Evolutionary conservation across 73 alveolate genomes (phyloP).

Genomic region (Tetrahymena elliotti): DNA sequence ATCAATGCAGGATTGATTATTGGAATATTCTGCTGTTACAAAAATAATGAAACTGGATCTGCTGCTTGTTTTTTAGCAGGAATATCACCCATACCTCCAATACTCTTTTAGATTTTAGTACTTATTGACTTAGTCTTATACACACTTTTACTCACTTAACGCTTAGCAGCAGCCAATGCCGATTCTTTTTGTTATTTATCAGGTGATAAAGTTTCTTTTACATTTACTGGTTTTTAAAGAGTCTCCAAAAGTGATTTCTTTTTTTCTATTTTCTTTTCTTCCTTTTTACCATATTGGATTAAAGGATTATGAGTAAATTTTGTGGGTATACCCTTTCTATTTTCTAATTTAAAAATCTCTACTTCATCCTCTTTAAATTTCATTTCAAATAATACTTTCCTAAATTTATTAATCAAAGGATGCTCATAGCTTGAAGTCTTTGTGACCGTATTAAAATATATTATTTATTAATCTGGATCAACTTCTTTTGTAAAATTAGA

Average conservation of each 20-base stretch:
- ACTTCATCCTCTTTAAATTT: not conserved
- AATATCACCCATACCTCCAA: not conserved
- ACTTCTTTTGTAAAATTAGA: not conserved
- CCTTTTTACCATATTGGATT: not conserved
- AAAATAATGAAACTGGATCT: not conserved
- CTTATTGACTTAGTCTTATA: not conserved
- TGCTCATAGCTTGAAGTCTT: not conserved
- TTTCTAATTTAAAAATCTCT: not conserved
- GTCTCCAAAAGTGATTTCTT: not conserved
- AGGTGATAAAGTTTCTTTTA: not conserved
- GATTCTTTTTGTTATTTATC: not conserved
- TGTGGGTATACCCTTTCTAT: not conserved
- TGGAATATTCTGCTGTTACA: not conserved
- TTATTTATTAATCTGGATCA: not conserved
- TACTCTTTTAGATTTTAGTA: not conserved
- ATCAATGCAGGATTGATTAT: not conserved
- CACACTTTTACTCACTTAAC: not conserved
- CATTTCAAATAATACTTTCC: not conserved
- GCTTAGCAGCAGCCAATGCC: not conserved
- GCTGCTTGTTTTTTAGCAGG: not conserved
- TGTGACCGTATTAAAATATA: not conserved
- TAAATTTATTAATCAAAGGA: not conserved
- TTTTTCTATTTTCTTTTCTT: not conserved
- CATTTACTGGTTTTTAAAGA: not conserved
- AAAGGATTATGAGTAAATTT: not conserved